Evolutionary conservation across 2,329 filamentous ascomycete species (phyloP).

Genomic region (Tolypocladium ophioglossoides): DNA sequence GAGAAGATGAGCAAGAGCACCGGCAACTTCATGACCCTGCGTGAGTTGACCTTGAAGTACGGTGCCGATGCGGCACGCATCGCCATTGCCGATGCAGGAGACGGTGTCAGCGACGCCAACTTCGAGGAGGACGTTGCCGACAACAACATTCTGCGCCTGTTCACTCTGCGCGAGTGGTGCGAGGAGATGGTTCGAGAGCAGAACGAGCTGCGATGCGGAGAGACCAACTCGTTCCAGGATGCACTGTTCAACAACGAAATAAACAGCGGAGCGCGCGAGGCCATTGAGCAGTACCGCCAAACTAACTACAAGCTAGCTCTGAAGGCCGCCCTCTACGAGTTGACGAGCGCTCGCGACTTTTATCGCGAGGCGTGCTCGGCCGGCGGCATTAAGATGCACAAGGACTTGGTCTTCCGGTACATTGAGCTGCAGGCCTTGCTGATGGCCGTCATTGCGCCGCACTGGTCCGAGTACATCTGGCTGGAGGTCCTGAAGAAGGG

Average conservation of each 20-base stretch:
- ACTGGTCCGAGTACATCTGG: slow-evolving; percentile 94
- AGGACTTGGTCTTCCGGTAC: slow-evolving; percentile 67
- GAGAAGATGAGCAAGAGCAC: slow-evolving; percentile 99
- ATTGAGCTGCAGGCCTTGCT: slow-evolving; percentile 79
- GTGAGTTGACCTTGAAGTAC: slow-evolving; percentile 80
- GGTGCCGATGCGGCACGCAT: slow-evolving; percentile 88
- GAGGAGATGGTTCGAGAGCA: slow-evolving; percentile 72
- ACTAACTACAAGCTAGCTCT: slow-evolving; percentile 74
- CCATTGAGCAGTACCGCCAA: slow-evolving; percentile 65
- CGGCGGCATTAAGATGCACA: slow-evolving; percentile 77
- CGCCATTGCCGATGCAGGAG: slow-evolving; percentile 86
- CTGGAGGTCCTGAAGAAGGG: slow-evolving; percentile 75
- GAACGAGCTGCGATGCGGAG: slow-evolving; percentile 58
- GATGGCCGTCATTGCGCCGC: slow-evolving; percentile 75
- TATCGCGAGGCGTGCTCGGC: slow-evolving; percentile 77
- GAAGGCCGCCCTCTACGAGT: slow-evolving; percentile 80
- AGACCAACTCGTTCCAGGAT: slow-evolving; percentile 71
- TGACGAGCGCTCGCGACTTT: slow-evolving; percentile 77
- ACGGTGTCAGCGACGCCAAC: slow-evolving; percentile 91
- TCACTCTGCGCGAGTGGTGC: slow-evolving; percentile 77
- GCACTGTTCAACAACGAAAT: slow-evolving; percentile 89
- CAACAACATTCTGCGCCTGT: slow-evolving; percentile 78
- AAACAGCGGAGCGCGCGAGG: slow-evolving; percentile 70
- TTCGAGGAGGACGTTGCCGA: slow-evolving; percentile 95
- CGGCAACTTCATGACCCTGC: slow-evolving; percentile 90